Conservation (phyloP, 306 rosid species). For the apple (Malus domestica) region DNA sequence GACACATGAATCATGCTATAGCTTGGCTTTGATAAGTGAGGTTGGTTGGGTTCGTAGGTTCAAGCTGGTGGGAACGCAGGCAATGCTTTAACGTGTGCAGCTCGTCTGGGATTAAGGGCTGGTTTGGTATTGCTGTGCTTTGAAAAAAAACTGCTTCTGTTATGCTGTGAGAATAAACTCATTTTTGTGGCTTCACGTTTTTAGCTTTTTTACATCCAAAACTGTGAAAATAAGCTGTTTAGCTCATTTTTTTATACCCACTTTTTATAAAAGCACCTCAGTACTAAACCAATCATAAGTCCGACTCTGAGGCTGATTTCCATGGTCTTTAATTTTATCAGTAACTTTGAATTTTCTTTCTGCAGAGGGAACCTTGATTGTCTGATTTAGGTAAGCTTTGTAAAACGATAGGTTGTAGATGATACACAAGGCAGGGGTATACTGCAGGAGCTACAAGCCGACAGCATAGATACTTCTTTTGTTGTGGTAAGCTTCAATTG, state of each 20-base stretch:
- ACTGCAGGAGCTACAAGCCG: conserved; percentile 62
- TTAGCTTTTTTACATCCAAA: too few relatives aligned
- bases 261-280: too few relatives aligned
- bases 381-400: not conserved
- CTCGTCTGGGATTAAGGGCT: conserved; percentile 65
- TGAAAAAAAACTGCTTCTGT: too few relatives aligned
- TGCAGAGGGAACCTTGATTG: not conserved
- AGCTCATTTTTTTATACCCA: too few relatives aligned
- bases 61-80: conserved; percentile 86
- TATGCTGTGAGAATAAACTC: too few relatives aligned
- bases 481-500: conserved; percentile 44
- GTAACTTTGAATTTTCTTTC: not conserved
- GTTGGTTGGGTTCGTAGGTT: conserved; percentile 33
- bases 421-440: conserved; percentile 75
- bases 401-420: conserved; percentile 52
- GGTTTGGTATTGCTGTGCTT: too few relatives aligned
- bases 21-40: not conserved
- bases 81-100: conserved; percentile 75
- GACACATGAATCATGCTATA: not conserved
- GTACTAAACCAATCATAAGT: too few relatives aligned
- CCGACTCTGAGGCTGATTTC: conserved; percentile 54
- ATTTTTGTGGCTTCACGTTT: too few relatives aligned
- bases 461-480: conserved; percentile 78
- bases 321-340: conserved; percentile 36
- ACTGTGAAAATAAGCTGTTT: too few relatives aligned